phyloP scores from a whole-genome alignment of 2,329 filamentous ascomycete genomes.

The Alternaria gansuensis region DNA sequence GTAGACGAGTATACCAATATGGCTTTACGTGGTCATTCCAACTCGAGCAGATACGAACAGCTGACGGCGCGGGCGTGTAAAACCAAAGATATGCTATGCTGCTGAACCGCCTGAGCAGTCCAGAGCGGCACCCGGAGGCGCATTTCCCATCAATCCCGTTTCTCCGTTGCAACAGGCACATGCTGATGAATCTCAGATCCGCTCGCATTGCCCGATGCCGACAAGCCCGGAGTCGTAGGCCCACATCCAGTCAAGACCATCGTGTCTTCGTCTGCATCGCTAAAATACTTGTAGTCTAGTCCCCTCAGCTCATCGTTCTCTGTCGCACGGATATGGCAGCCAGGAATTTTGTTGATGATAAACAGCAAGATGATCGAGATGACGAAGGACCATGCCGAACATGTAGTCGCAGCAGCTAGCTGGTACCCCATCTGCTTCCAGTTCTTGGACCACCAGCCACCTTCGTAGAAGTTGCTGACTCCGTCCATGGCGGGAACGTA shows the following conservation, averaged over 20 bases:
- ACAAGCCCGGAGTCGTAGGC: slow-evolving; percentile 22
- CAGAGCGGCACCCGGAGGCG: slow-evolving; percentile 19
- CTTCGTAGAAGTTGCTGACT: slow-evolving; percentile 56
- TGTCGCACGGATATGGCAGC: slow-evolving; percentile 63
- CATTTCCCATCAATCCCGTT: slow-evolving; percentile 28
- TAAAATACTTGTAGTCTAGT: slow-evolving; percentile 62
- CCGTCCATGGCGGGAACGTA: slow-evolving; percentile 64
- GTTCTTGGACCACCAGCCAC: slow-evolving; percentile 63
- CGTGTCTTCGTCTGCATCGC: slow-evolving; percentile 43
- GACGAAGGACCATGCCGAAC: slow-evolving; percentile 64
- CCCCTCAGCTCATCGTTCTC: slow-evolving; percentile 66
- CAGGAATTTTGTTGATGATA: slow-evolving; percentile 66
- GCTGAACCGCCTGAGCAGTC: neutral
- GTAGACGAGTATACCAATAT: neutral
- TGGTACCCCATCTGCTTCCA: slow-evolving; percentile 66
- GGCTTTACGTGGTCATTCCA: neutral
- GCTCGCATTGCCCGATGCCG: slow-evolving; percentile 21
- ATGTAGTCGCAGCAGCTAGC: slow-evolving; percentile 65
- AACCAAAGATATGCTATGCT: neutral
- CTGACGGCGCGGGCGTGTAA: too few relatives aligned
- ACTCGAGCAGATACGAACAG: neutral
- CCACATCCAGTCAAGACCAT: slow-evolving; percentile 37
- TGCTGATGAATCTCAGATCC: slow-evolving; percentile 33
- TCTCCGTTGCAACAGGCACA: slow-evolving; percentile 30
- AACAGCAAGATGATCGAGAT: slow-evolving; percentile 64